phyloP scores from a whole-genome alignment of 805 yeast genomes.

The Myxozyma udenii region DNA sequence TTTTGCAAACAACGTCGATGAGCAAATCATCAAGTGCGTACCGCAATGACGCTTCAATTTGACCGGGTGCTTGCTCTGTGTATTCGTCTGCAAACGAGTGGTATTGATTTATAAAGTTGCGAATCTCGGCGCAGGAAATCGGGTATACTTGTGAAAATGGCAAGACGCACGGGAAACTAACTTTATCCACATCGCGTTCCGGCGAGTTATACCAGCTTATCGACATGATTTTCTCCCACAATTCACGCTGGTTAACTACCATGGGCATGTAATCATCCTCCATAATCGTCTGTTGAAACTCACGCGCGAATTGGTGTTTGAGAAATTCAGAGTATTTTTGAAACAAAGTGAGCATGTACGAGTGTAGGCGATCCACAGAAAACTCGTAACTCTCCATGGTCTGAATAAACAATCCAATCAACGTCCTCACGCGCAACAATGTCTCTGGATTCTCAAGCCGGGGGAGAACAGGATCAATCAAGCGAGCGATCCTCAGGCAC shows the following conservation, averaged over 20 bases:
- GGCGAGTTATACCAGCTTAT: conserved; percentile 65
- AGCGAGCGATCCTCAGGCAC: conserved; percentile 37
- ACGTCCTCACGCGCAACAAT: conserved; percentile 55
- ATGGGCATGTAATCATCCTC: conserved; percentile 90
- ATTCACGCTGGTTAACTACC: conserved; percentile 55
- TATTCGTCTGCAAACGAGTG: conserved; percentile 63
- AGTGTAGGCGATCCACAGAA: conserved; percentile 57
- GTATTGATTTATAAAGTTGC: conserved; percentile 61
- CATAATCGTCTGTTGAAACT: conserved; percentile 60
- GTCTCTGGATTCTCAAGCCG: conserved; percentile 36
- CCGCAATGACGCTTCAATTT: conserved; percentile 56
- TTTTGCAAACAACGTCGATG: conserved; percentile 60
- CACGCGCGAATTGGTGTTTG: conserved; percentile 53
- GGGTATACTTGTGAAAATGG: conserved; percentile 91
- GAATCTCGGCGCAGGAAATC: conserved; percentile 72
- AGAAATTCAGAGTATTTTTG: conserved; percentile 57
- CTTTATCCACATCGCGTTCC: conserved; percentile 31
- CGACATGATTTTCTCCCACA: conserved; percentile 61
- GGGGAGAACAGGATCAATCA: conserved; percentile 38
- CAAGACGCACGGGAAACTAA: conserved; percentile 55
- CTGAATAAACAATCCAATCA: conserved; percentile 68
- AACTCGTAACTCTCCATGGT: conserved; percentile 68
- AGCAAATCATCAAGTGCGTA: conserved; percentile 68
- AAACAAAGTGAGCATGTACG: conserved; percentile 57
- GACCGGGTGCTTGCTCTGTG: conserved; percentile 59